Evolutionary conservation across 176 grass and related monocot genomes (phyloP).

Genomic region (Triticum monococcum): DNA sequence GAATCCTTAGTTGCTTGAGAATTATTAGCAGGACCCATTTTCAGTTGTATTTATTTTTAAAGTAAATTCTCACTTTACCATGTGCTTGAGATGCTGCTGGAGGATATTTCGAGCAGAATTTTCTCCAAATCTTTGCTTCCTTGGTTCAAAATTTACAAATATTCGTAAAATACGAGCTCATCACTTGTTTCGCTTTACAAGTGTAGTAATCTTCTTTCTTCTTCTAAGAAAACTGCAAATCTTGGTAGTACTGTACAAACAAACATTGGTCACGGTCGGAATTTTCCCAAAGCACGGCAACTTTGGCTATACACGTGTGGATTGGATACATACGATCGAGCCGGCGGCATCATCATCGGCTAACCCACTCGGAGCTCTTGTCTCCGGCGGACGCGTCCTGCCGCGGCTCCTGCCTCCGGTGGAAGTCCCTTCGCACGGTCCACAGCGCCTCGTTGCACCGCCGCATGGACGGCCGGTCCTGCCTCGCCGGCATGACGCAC

Average conservation of each 20-base stretch:
- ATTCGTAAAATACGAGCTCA: neutral
- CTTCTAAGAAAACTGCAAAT: neutral
- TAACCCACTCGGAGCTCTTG: constrained; percentile 16
- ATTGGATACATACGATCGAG: too few species aligned
- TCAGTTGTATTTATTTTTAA: too few species aligned
- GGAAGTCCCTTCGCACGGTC: constrained; percentile 46
- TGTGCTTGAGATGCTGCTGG: too few species aligned
- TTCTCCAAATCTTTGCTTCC: neutral
- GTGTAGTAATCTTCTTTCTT: too few species aligned
- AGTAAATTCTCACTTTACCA: too few species aligned
- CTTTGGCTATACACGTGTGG: neutral
- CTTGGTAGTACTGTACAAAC: too few species aligned
- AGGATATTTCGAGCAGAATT: neutral
- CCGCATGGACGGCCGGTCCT: constrained; percentile 54
- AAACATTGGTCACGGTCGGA: neutral
- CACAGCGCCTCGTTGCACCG: constrained; percentile 57
- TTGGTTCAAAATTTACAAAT: neutral
- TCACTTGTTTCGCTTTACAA: neutral
- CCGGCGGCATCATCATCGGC: neutral
- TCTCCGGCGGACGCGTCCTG: neutral
- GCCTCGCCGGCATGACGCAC: constrained; percentile 42
- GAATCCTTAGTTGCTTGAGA: too few species aligned
- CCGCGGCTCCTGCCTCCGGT: constrained; percentile 27
- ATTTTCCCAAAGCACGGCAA: neutral
- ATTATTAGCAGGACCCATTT: too few species aligned